Percentiles rank a stretch among this genome's conserved stretches.
phyloP scores from a whole-genome alignment of 2,329 filamentous ascomycete genomes.

The Scopulariopsis brevicaulis region DNA sequence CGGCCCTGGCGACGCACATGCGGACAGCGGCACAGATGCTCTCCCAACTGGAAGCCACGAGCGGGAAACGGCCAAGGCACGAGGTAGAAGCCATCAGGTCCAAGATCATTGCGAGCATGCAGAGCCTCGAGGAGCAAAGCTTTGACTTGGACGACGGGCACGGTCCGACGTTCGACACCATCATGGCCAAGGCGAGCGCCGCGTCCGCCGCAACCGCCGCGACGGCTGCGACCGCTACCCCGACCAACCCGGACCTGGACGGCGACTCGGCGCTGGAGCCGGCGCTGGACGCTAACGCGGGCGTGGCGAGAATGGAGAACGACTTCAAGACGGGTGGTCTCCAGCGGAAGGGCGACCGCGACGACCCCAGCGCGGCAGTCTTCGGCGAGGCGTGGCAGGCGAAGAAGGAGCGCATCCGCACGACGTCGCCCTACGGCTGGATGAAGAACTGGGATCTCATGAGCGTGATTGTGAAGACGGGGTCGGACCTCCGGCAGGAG shows the following conservation, averaged over 20 bases:
- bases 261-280: slow-evolving; percentile 39
- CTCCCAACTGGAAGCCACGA: slow-evolving; percentile 69
- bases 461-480: slow-evolving; percentile 81
- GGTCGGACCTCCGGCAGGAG: slow-evolving; percentile 71
- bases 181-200: slow-evolving; percentile 62
- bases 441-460: slow-evolving; percentile 86
- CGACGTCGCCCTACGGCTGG: slow-evolving; percentile 76
- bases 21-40: slow-evolving; percentile 80
- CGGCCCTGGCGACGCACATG: slow-evolving; percentile 77
- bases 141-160: slow-evolving; percentile 66
- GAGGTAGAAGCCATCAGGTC: slow-evolving; percentile 77
- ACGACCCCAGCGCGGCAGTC: slow-evolving; percentile 75
- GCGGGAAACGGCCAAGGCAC: slow-evolving; percentile 65
- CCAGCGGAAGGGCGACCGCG: slow-evolving; percentile 68
- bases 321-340: slow-evolving; percentile 79
- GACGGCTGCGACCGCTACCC: slow-evolving; percentile 21
- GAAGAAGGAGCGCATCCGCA: slow-evolving; percentile 74
- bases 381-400: slow-evolving; percentile 80
- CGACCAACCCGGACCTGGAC: slow-evolving; percentile 37
- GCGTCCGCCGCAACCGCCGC: slow-evolving; percentile 13
- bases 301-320: slow-evolving; percentile 78
- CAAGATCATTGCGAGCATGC: slow-evolving; percentile 86
- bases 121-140: slow-evolving; percentile 74
- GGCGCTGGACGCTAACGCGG: slow-evolving; percentile 56
- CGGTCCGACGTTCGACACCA: slow-evolving; percentile 67